Evolutionary conservation across 805 yeast genomes (phyloP).

Genomic region (Candida incommunis): DNA sequence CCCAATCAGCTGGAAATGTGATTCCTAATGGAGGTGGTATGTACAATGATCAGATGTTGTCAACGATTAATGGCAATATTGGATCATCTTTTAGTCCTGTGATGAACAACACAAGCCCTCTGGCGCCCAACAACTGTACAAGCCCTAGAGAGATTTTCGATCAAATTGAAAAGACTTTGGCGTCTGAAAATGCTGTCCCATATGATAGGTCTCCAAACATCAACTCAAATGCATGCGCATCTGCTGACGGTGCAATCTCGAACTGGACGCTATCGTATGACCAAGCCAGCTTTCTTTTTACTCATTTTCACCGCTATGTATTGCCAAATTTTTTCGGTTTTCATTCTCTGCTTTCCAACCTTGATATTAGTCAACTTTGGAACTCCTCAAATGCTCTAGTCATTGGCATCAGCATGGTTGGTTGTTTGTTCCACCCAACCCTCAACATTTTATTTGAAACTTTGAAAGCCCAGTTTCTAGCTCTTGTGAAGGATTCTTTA

Average conservation of each 20-base stretch:
- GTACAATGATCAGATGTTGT: neutral
- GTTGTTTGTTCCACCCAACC: constrained; percentile 45
- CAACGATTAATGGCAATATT: neutral
- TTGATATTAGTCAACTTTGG: constrained; percentile 39
- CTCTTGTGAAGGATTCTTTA: constrained; percentile 20
- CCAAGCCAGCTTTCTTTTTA: constrained; percentile 31
- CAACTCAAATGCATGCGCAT: neutral
- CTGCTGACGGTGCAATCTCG: neutral
- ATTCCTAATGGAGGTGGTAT: too few relatives aligned
- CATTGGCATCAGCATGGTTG: constrained; percentile 45
- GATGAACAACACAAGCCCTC: neutral
- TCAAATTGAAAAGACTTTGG: neutral
- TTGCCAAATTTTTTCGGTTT: constrained; percentile 57
- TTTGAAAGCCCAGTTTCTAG: constrained; percentile 20
- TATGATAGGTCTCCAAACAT: neutral
- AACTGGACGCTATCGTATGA: constrained; percentile 23
- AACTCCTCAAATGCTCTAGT: constrained; percentile 40
- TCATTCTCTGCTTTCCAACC: constrained; percentile 29
- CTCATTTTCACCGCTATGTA: constrained; percentile 38
- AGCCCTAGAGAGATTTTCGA: constrained; percentile 1
- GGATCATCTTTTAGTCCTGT: neutral
- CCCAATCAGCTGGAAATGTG: neutral
- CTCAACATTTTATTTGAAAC: constrained; percentile 14
- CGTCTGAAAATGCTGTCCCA: neutral
- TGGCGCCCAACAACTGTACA: constrained; percentile 3